Base-by-base conservation (phyloP, 805 yeast genomes). In the Candida nemodendra region DNA sequence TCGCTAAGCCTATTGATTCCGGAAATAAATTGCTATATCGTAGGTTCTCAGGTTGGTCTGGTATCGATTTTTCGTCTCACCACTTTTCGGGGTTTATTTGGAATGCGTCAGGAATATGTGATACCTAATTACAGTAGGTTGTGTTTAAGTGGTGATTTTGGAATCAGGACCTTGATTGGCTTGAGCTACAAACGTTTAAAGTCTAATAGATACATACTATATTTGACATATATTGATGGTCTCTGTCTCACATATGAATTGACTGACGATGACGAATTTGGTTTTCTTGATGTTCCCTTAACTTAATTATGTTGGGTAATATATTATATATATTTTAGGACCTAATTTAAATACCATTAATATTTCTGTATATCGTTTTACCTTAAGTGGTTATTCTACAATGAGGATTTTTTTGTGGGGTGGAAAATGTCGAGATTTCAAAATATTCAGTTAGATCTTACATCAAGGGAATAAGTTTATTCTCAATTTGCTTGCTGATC, bases 31-130 rank as follows among this genome's bases (percentile, higher is more conserved):
- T 67, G 72, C n/a, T 54, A 64, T 11, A 51, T 71, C 4, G 64
- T 62, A 3, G 74, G 61, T 0, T 63, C 75, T 1, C 76, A 71
- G 32, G 58, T 65, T 4, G 78, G 78, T 0, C 52, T 59, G n/a
- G 61, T 69, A 12, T 53, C 71, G 0, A 47, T 72, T 0, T 65
- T 71, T 44, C 50, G 79, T 16, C 44, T 72, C 22, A 70, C 72
- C 3, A 51, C 61, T 21, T 65, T 62, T 41, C 45, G 72, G 19
- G 77, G 77, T 0, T 36, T 70, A 1, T 60, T 57, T 43, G 58
- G 66, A 14, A 48, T 72, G 39, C 62, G 74, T 39, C 65, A 66
- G 23, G 81, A 77, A 44, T 62, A 53, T 32, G 56, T 74, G 15
- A 67, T 74, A 36, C 65, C 69, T 17, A 50, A 51, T 17, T 50